Conservation (phyloP, 768 basidiomycete genomes). For the Suillus placidus region DNA sequence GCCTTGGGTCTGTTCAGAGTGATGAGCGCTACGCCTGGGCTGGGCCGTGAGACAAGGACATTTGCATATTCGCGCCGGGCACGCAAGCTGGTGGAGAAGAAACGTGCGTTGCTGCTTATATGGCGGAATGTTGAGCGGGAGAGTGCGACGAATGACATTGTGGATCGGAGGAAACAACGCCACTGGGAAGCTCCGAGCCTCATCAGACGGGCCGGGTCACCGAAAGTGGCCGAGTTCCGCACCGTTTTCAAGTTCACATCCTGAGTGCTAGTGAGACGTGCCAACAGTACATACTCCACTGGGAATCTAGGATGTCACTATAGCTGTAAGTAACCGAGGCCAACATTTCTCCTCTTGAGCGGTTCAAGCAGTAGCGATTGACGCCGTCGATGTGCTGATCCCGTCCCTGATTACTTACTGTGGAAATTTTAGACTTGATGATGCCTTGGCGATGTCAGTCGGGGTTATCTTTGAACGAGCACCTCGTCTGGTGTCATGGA, state of each 20-base stretch:
- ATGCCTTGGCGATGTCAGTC: not conserved
- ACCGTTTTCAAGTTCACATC: not conserved
- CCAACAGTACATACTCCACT: no score
- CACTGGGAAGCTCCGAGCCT: not conserved
- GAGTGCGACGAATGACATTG: constrained; percentile 22
- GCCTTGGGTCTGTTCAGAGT: constrained; percentile 90
- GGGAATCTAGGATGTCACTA: not conserved
- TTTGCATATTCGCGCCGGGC: constrained; percentile 50
- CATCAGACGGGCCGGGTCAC: not conserved
- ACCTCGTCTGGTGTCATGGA: not conserved
- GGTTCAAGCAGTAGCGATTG: not conserved
- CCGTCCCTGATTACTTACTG: constrained; percentile 5
- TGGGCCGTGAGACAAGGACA: constrained; percentile 70
- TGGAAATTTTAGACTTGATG: constrained; percentile 1
- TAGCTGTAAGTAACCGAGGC: not conserved
- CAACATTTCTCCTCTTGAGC: not conserved
- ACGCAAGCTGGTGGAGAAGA: constrained; percentile 33
- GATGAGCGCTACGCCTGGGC: constrained; percentile 73
- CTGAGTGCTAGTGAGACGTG: no score
- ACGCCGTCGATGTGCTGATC: not conserved
- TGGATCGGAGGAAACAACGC: not conserved
- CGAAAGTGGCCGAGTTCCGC: not conserved
- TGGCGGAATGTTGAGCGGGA: constrained; percentile 14
- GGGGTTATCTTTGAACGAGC: not conserved
- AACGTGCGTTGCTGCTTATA: constrained; percentile 14